Base-by-base conservation (phyloP, 257 asterid genomes). In the Nicotiana noctiflora region DNA sequence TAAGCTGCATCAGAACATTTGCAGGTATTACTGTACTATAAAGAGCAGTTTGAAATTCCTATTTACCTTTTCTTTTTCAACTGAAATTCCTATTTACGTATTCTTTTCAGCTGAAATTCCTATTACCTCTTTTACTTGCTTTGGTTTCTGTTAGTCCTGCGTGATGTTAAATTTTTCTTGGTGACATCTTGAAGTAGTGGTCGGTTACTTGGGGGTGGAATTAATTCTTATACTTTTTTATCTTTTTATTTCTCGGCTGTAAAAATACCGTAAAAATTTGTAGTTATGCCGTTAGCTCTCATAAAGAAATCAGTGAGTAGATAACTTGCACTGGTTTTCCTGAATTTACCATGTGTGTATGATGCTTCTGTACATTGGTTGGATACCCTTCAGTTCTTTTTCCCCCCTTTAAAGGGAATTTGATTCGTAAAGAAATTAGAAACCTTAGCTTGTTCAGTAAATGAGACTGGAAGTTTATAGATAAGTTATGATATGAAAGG, bases 1-100 rank as follows among this genome's bases (percentile, higher is more conserved):
- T 75, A 86, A 93, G 66, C 95, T 95, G 82, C 99, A 95, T 90
- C 99, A 95, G 87, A 95, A 93, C 82, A 93, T 95, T 52, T 95
- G 99, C 82, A 88, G 98, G 99, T 95, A 90, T 64, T 60, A 46
- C 80, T 53, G 31, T 72, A 75, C 82, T 68, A 49, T 72, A 9
- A 82, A 72, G 40, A 18, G 37, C 23, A 72, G n/a, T 72, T 44
- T 62, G 21, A 46, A 44, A 61, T 61, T 79, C 53, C 76, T 79
- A 19, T 19, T 67, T 19, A 44, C 12, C 57, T 40, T 68, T 19
- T 19, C 19, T 6, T 2, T 70, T 40, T 12, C 8, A 44, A 70
- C 77, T 19, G 19, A 5, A 1, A 0, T 21, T 78, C 6, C 51
- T 14, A 31, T 44, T 67, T 19, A 19, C 12, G 34, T 40, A 40